Conservation (phyloP, 257 asterid species). For the Thymus mandschuricus region DNA sequence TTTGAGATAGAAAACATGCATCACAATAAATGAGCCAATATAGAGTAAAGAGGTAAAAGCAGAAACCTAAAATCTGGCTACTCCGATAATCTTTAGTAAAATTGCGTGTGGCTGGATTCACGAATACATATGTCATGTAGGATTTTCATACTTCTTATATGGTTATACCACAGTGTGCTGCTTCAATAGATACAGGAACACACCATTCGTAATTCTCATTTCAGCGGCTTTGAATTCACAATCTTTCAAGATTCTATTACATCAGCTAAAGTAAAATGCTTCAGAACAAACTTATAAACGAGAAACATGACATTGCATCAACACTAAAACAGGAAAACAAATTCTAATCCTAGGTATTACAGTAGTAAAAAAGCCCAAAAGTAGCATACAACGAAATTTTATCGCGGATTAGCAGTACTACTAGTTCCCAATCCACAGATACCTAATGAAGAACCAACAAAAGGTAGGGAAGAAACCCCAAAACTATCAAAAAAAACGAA, state of each 20-base stretch:
- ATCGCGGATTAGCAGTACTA: neutral
- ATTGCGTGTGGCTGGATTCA: constrained; percentile 4
- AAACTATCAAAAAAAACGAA: neutral
- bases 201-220: neutral
- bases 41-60: constrained; percentile 2
- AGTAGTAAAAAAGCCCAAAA: constrained; percentile 3
- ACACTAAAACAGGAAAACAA: neutral
- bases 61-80: constrained; percentile 4
- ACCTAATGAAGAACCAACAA: neutral
- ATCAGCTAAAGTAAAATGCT: neutral
- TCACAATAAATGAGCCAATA: constrained; percentile 19
- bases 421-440: neutral
- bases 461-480: neutral
- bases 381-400: neutral
- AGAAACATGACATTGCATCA: neutral
- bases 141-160: neutral
- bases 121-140: neutral
- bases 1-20: constrained; percentile 27
- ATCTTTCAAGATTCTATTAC: neutral
- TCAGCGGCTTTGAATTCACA: neutral
- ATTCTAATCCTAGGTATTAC: neutral
- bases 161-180: neutral
- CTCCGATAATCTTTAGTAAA: constrained; percentile 11
- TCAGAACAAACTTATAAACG: constrained; percentile 1
- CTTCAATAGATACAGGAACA: constrained; percentile 6